phyloP scores from a whole-genome alignment of 2,329 filamentous ascomycete genomes.

The Hypoxylon sp. region DNA sequence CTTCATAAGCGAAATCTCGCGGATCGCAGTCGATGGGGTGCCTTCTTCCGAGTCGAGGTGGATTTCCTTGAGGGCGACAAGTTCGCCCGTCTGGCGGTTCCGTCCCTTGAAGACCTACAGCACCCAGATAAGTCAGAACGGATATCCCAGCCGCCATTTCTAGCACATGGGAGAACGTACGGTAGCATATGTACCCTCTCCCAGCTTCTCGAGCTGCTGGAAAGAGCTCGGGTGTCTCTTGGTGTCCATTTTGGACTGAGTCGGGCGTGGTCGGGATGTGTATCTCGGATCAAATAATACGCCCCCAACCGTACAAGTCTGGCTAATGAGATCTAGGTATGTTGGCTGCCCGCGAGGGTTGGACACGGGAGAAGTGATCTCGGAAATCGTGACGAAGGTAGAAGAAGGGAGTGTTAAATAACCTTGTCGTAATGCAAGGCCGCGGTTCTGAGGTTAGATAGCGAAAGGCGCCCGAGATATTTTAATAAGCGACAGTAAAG shows the following conservation, averaged over 20 bases:
- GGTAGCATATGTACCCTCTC: constrained; percentile 98
- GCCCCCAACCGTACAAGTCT: constrained; percentile 55
- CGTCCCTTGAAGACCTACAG: constrained; percentile 95
- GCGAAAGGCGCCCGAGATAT: constrained; percentile 17
- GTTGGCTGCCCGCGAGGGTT: constrained; percentile 24
- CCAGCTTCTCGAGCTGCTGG: constrained; percentile 98
- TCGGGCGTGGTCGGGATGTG: constrained; percentile 53
- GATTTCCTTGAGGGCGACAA: constrained; percentile 97
- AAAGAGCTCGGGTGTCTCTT: constrained; percentile 95
- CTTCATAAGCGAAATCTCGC: constrained; percentile 99
- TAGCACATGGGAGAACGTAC: constrained; percentile 64
- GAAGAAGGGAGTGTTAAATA: constrained; percentile 30
- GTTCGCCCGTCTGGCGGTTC: constrained; percentile 95
- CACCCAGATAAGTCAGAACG: constrained; percentile 20
- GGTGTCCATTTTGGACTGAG: constrained; percentile 78
- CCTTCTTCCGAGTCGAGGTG: constrained; percentile 99
- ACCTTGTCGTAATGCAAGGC: constrained; percentile 41
- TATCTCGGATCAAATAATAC: constrained; percentile 58
- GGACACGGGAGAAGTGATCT: constrained; percentile 34
- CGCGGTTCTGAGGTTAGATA: constrained; percentile 10
- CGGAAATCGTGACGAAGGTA: constrained; percentile 43
- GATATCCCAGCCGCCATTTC: background rate
- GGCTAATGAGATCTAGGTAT: constrained; percentile 46
- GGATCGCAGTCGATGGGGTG: constrained; percentile 95
- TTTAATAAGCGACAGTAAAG: constrained; percentile 34